These are phyloP conservation scores for Pleurotus tuber-regium DNA, from an alignment of 768 basidiomycete genomes.

Conservation along the genomic window DNA sequence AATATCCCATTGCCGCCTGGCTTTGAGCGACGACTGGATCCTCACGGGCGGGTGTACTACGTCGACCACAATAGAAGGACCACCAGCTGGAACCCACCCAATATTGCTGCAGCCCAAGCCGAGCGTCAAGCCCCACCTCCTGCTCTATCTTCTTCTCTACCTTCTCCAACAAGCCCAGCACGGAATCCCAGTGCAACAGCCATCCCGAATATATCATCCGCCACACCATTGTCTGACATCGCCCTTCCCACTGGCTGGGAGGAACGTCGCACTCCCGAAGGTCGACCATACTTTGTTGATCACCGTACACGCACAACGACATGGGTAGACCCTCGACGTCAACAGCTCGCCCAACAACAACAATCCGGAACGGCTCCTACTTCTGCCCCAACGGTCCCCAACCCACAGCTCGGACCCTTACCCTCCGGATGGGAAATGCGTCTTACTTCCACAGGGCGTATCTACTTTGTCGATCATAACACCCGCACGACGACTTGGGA, in stretches of 20 bases:
- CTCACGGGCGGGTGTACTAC: slow-evolving; percentile 73
- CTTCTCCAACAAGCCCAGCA: slow-evolving; percentile 20
- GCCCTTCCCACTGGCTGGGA: slow-evolving; percentile 91
- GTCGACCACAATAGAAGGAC: slow-evolving; percentile 83
- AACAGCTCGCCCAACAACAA: slow-evolving; percentile 38
- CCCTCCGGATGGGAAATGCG: slow-evolving; percentile 97
- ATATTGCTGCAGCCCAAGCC: slow-evolving; percentile 17
- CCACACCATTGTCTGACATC: slow-evolving; percentile 51
- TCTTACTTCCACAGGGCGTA: slow-evolving; percentile 75
- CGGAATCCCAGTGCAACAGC: slow-evolving; percentile 15
- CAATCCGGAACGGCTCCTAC: slow-evolving; percentile 30
- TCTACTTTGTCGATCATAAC: slow-evolving; percentile 94
- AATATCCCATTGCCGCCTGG: slow-evolving; percentile 67
- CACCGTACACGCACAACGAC: slow-evolving; percentile 88
- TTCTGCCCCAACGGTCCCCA: slow-evolving; percentile 45
- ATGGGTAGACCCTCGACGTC: slow-evolving; percentile 83
- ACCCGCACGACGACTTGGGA: slow-evolving; percentile 91
- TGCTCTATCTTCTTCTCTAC: slow-evolving; percentile 21
- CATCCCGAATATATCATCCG: slow-evolving; percentile 24
- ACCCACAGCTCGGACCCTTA: slow-evolving; percentile 70
- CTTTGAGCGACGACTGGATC: slow-evolving; percentile 82
- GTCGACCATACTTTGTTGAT: slow-evolving; percentile 62
- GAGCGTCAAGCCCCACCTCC: slow-evolving; percentile 20
- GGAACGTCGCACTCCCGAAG: slow-evolving; percentile 87
- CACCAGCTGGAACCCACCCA: slow-evolving; percentile 77